A percentile compares a stretch with the other conserved stretches of the same genome.
Conservation (phyloP, 2,329 filamentous ascomycete species). For the Thelonectria rubi region DNA sequence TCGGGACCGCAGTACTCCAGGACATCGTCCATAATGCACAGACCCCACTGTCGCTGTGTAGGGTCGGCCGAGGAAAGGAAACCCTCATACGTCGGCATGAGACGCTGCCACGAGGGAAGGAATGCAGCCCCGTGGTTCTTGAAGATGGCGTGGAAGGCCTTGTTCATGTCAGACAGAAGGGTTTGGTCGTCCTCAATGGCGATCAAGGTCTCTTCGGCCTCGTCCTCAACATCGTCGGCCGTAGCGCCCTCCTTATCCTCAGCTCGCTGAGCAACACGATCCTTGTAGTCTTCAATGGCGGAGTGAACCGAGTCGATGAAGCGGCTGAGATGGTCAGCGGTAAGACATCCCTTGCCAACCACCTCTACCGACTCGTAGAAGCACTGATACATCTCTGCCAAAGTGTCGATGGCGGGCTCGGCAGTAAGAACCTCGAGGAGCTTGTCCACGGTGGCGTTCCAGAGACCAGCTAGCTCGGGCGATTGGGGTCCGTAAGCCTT, state of each 20-base stretch:
- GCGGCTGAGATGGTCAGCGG: constrained; percentile 77
- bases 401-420: constrained; percentile 93
- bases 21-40: constrained; percentile 98
- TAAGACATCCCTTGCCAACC: constrained; percentile 85
- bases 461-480: constrained; percentile 80
- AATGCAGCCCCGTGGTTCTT: constrained; percentile 92
- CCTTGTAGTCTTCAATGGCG: constrained; percentile 91
- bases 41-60: constrained; percentile 96
- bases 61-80: constrained; percentile 85
- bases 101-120: constrained; percentile 85
- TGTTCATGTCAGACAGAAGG: constrained; percentile 98
- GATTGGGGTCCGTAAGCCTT: constrained; percentile 86
- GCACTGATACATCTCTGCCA: constrained; percentile 99
- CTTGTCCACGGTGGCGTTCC: constrained; percentile 87
- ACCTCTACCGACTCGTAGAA: constrained; percentile 99
- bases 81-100: constrained; percentile 84
- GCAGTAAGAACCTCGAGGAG: constrained; percentile 92
- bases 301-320: constrained; percentile 90
- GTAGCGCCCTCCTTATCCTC: constrained; percentile 80
- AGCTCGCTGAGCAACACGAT: constrained; percentile 81
- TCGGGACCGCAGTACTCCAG: constrained; percentile 94
- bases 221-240: constrained; percentile 88
- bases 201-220: constrained; percentile 84
- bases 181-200: constrained; percentile 98
- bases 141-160: constrained; percentile 98